A percentile compares a stretch with the other conserved stretches of the same genome.
phyloP scores from a whole-genome alignment of 495 filamentous ascomycete species.

The Cryomyces minteri region DNA sequence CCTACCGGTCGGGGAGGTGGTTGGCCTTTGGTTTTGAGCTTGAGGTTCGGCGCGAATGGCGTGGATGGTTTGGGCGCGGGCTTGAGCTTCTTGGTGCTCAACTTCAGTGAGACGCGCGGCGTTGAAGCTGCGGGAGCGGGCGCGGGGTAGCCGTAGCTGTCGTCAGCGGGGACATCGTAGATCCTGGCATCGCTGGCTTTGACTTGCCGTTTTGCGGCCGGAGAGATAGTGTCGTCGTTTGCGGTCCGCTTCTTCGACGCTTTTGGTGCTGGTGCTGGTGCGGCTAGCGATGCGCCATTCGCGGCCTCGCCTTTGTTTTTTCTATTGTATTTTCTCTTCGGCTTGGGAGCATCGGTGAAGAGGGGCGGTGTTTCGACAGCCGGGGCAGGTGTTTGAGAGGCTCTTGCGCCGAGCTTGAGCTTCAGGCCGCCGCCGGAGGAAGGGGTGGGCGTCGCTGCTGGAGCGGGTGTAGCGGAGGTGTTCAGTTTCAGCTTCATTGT shows the following conservation, averaged over 20 bases:
- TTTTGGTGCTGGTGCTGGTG: slow-evolving; percentile 13
- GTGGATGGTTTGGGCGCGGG: slow-evolving; percentile 2
- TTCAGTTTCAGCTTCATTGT: slow-evolving; percentile 8
- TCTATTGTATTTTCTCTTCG: slow-evolving; percentile 15
- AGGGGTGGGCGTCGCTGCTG: background rate
- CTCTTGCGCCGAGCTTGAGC: slow-evolving; percentile 22
- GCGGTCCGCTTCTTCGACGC: slow-evolving; percentile 28
- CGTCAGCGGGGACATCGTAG: no score
- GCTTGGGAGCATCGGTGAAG: slow-evolving; percentile 9
- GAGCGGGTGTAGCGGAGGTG: background rate
- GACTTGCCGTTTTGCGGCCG: slow-evolving; percentile 8
- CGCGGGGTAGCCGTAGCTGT: no score
- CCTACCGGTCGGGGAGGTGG: slow-evolving; percentile 45
- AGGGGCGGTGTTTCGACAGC: slow-evolving; percentile 3
- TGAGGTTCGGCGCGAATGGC: slow-evolving; percentile 21
- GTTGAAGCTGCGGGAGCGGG: background rate
- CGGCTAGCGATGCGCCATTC: slow-evolving; percentile 8
- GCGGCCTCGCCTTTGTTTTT: slow-evolving; percentile 15
- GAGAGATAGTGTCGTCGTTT: slow-evolving; percentile 12
- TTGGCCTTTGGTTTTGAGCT: slow-evolving; percentile 40
- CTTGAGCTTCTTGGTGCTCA: slow-evolving; percentile 8
- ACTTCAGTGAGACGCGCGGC: background rate
- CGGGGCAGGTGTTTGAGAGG: slow-evolving; percentile 8
- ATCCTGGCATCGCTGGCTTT: background rate
- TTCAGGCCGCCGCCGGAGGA: background rate